phyloP scores from a whole-genome alignment of 345 rosid genomes.

The Eutrema japonicum region DNA sequence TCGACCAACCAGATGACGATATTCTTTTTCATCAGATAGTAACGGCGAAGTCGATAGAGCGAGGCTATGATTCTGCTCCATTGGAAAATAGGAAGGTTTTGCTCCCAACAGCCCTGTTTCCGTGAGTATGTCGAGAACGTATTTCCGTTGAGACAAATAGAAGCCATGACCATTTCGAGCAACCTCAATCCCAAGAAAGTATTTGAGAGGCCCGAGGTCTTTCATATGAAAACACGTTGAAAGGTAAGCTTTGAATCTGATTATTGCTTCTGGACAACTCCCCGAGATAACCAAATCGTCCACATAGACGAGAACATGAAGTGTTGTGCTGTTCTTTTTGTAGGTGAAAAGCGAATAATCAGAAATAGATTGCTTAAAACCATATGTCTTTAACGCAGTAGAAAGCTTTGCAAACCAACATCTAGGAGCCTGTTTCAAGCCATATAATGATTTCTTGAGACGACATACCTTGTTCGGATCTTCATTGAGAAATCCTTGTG shows the following conservation, averaged over 20 bases:
- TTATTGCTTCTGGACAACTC: background rate
- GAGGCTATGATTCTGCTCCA: too few relatives aligned
- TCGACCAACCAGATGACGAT: too few relatives aligned
- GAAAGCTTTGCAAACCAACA: conserved; percentile 2
- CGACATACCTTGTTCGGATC: background rate
- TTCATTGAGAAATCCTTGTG: too few relatives aligned
- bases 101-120: too few relatives aligned
- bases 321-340: background rate
- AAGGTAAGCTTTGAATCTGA: background rate
- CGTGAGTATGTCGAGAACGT: too few relatives aligned
- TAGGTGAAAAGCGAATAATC: background rate
- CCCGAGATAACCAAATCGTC: background rate
- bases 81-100: too few relatives aligned
- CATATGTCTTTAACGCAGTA: background rate
- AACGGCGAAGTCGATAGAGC: too few relatives aligned
- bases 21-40: too few relatives aligned
- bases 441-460: background rate
- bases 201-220: background rate
- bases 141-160: background rate
- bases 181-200: background rate
- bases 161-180: background rate
- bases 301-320: background rate
- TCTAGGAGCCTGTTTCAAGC: background rate
- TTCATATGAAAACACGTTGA: background rate
- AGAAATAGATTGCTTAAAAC: background rate